Evolutionary conservation across 306 rosid species (phyloP), one percentile per base, ranked within the genome.

Genomic region (Acacia melanoxylon): DNA sequence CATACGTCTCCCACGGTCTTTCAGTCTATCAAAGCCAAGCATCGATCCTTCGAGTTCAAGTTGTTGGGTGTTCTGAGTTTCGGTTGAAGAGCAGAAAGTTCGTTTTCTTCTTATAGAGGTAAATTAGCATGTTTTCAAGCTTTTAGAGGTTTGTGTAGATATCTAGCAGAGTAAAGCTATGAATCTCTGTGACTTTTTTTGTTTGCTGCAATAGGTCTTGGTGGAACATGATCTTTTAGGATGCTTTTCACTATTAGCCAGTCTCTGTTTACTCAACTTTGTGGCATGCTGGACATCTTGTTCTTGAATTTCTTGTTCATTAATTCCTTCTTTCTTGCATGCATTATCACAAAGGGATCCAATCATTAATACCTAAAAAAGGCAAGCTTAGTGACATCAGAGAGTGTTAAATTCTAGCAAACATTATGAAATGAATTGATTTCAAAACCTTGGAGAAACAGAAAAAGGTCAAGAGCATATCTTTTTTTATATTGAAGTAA

Each of bases 361-460:
- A 82, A 95, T 85, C 83, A 93, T 82, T 83, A 95, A 80, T 72
- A 93, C 82, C 99, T 95, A 45, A 80, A 87, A 7, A 35, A 87
- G 70, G 56, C 84, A 80, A n/a, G 80, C 78, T 62, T 78, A 84
- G 31, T 31, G 46, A 78, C 66, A 72, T 72, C 42, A 68, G 71
- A 80, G 72, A 46, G 40, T 74, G n/a, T n/a, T n/a, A n/a, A n/a
- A 37, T 45, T 45, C 27, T 66, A 37, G 77, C 14, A 58, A 77
- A 65, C 83, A 45, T 44, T 20, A 63, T 14, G 35, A 74, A 80
- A 54, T 45, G 56, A 35, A 77, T 68, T 20, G 16, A 83, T 56
- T 37, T 8, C 31, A 44, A 56, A 19, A 56, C 25, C 4, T 56
- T 52, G 10, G 20, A 41, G 80, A 35, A 44, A 10, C 7, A 51